Evolutionary conservation across 108 stramenopile species (phyloP).

Genomic region (Discostella stelligeroides): DNA sequence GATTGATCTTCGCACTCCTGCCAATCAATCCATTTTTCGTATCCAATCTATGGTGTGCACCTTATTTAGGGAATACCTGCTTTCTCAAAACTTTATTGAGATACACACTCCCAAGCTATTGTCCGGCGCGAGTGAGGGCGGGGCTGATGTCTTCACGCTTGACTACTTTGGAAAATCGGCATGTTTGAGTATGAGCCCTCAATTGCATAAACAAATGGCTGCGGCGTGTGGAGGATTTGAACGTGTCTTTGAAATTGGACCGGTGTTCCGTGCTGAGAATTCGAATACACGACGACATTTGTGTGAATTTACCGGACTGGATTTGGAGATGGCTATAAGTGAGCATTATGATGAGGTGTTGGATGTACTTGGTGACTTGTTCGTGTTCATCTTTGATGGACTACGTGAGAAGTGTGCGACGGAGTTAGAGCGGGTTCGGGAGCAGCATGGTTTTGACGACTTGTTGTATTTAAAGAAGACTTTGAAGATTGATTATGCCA

Average conservation of each 20-base stretch:
- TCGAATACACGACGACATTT: constrained; percentile 97
- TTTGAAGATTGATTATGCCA: constrained; percentile 92
- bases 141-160: constrained; percentile 94
- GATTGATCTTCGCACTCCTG: constrained; percentile 97
- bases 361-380: constrained; percentile 95
- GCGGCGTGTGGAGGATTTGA: constrained; percentile 98
- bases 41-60: constrained; percentile 95
- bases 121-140: constrained; percentile 97
- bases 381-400: constrained; percentile 97
- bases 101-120: constrained; percentile 98
- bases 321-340: constrained; percentile 98
- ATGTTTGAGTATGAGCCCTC: constrained; percentile 98
- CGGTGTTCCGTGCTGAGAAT: constrained; percentile 99
- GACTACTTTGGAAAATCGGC: constrained; percentile 96
- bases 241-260: constrained; percentile 97
- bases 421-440: constrained; percentile 90
- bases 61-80: constrained; percentile 92
- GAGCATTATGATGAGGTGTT: constrained; percentile 99
- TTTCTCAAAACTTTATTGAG: constrained; percentile 92
- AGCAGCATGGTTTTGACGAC: constrained; percentile 98
- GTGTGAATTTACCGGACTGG: constrained; percentile 99
- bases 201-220: constrained; percentile 99
- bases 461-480: constrained; percentile 92
- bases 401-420: constrained; percentile 81
- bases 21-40: constrained; percentile 98